Percentiles rank a stretch among this genome's conserved stretches.
phyloP scores from a whole-genome alignment of 75 land plant species.

The Sequoia sempervirens region DNA sequence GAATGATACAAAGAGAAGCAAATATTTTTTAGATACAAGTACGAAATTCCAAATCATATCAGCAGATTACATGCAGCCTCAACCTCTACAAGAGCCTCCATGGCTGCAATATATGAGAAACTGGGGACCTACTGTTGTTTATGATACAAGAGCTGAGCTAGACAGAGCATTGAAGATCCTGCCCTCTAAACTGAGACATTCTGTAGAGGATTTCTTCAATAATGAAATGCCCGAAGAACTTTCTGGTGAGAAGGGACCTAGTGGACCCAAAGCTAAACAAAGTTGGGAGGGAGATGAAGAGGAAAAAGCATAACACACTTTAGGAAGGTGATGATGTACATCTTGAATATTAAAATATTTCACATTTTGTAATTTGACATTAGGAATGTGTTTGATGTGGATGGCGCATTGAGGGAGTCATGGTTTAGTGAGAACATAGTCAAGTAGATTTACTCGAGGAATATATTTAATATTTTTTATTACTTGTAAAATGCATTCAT shows the following conservation, averaged over 20 bases:
- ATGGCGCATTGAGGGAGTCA: too few species aligned
- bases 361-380: too few species aligned
- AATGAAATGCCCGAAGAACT: conserved; percentile 33
- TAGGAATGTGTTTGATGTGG: too few species aligned
- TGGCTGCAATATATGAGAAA: conserved; percentile 49
- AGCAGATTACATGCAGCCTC: conserved; percentile 27
- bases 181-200: conserved; percentile 20
- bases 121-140: conserved; percentile 41
- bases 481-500: too few species aligned
- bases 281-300: conserved; percentile 42
- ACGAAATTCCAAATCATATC: conserved; percentile 28
- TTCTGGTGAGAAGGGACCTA: conserved; percentile 39
- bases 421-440: too few species aligned
- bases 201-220: conserved; percentile 23
- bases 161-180: conserved; percentile 18
- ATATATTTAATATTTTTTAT: too few species aligned
- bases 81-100: conserved; percentile 28
- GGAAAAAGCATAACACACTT: background rate
- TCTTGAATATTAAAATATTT: too few species aligned
- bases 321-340: too few species aligned
- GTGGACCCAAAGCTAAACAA: conserved; percentile 35
- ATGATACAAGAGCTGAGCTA: conserved; percentile 26
- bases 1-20: conserved; percentile 30
- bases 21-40: conserved; percentile 17
- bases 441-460: too few species aligned